These are phyloP conservation scores for Calonectria naviculata DNA, from an alignment of 2,329 filamentous ascomycete species.

Conservation along the genomic window DNA sequence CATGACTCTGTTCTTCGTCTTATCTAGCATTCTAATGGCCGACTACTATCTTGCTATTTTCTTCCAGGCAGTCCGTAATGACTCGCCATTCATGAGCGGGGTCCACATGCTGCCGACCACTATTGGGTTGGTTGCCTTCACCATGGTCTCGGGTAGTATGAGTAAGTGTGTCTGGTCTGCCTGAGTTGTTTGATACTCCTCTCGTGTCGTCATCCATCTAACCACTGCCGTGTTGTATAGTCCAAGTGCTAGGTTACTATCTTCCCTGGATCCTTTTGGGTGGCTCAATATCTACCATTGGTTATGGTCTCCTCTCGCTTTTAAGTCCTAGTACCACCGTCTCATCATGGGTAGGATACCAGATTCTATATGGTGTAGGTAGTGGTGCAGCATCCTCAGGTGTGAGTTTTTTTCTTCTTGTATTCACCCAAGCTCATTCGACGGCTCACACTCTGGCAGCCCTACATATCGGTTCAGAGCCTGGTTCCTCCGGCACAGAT, in stretches of 20 bases:
- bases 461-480: not conserved
- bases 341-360: not conserved
- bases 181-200: not conserved
- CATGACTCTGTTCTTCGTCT: conserved; percentile 20
- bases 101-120: conserved; percentile 23
- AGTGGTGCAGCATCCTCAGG: not conserved
- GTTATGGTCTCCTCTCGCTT: not conserved
- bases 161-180: not conserved
- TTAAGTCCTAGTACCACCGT: not conserved
- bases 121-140: not conserved
- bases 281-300: not conserved
- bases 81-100: conserved; percentile 33
- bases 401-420: not conserved
- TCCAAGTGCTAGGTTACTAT: not conserved
- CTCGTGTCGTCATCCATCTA: not conserved
- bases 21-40: not conserved
- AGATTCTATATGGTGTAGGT: not conserved
- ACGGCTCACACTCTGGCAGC: not conserved
- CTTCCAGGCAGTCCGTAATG: conserved; percentile 35
- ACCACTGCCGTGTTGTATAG: not conserved
- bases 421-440: not conserved
- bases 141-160: not conserved
- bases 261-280: not conserved
- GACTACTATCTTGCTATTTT: conserved; percentile 34
- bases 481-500: not conserved